These are phyloP conservation scores for Ophiostoma ulmi DNA, from an alignment of 2,329 filamentous ascomycete genomes.

Conservation along the genomic window DNA sequence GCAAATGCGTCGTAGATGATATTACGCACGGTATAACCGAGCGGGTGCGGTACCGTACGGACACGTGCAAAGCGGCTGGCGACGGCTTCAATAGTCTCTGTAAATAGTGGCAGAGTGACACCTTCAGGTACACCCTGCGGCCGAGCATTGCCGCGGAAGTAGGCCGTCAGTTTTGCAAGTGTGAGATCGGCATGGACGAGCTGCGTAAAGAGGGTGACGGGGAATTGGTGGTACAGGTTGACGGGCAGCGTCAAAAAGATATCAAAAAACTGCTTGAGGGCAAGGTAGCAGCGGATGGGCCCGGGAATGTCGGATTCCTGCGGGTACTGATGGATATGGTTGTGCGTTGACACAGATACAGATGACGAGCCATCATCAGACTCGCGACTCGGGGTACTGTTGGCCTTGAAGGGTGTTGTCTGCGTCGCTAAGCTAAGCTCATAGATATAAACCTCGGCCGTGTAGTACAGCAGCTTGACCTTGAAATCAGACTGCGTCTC, in stretches of 20 bases:
- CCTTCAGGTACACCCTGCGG: constrained; percentile 20
- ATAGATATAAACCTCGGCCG: constrained; percentile 27
- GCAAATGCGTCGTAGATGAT: constrained; percentile 27
- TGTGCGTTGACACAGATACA: background rate
- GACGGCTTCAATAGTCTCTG: constrained; percentile 27
- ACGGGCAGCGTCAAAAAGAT: constrained; percentile 27
- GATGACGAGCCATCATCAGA: constrained; percentile 17
- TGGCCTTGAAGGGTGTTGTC: constrained; percentile 17
- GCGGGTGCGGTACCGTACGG: constrained; percentile 22
- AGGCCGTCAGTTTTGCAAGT: constrained; percentile 28
- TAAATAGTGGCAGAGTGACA: constrained; percentile 25
- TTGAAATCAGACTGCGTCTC: constrained; percentile 22
- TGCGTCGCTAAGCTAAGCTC: constrained; percentile 26
- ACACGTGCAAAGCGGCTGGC: constrained; percentile 24
- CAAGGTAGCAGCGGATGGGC: constrained; percentile 25
- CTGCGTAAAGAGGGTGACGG: constrained; percentile 24
- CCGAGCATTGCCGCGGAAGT: constrained; percentile 24
- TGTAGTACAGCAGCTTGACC: constrained; percentile 27
- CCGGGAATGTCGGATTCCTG: constrained; percentile 17
- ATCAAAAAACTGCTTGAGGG: constrained; percentile 25
- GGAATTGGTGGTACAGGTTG: constrained; percentile 24
- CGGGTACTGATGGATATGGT: background rate
- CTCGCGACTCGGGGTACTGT: constrained; percentile 20
- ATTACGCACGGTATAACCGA: constrained; percentile 24
- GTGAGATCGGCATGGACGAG: constrained; percentile 28